Evolutionary conservation across 2,329 filamentous ascomycete genomes (phyloP).

Genomic region (Chaetomiaceae sp.): DNA sequence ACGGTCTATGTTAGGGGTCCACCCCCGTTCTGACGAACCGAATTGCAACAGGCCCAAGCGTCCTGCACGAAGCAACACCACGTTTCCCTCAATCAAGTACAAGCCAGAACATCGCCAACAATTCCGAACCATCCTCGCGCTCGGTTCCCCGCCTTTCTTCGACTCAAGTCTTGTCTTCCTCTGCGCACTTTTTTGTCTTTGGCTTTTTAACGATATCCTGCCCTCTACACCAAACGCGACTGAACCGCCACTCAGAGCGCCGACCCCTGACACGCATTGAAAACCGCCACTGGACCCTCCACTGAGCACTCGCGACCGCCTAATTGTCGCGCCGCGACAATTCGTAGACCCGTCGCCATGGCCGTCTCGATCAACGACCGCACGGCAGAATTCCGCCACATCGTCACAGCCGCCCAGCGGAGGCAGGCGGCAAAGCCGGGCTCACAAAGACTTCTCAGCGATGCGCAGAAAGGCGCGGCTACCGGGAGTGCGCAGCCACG

Average conservation of each 20-base stretch:
- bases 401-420: constrained; percentile 80
- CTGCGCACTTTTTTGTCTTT: no score
- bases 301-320: background rate
- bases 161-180: background rate
- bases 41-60: constrained; percentile 9
- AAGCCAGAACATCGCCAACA: constrained; percentile 11
- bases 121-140: constrained; percentile 3
- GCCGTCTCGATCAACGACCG: constrained; percentile 89
- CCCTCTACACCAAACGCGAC: no score
- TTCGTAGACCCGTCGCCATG: constrained; percentile 38
- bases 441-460: constrained; percentile 72
- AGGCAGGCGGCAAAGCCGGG: constrained; percentile 73
- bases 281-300: background rate
- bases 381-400: constrained; percentile 90
- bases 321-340: background rate
- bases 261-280: constrained; percentile 4
- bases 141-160: background rate
- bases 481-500: constrained; percentile 51
- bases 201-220: no score
- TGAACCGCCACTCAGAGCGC: background rate
- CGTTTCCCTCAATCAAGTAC: constrained; percentile 23
- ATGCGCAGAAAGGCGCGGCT: constrained; percentile 63
- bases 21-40: no score
- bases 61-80: constrained; percentile 24
- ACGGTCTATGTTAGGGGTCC: background rate